Evolutionary conservation across 257 asterid genomes (phyloP).

Genomic region (Cordia subcordata): DNA sequence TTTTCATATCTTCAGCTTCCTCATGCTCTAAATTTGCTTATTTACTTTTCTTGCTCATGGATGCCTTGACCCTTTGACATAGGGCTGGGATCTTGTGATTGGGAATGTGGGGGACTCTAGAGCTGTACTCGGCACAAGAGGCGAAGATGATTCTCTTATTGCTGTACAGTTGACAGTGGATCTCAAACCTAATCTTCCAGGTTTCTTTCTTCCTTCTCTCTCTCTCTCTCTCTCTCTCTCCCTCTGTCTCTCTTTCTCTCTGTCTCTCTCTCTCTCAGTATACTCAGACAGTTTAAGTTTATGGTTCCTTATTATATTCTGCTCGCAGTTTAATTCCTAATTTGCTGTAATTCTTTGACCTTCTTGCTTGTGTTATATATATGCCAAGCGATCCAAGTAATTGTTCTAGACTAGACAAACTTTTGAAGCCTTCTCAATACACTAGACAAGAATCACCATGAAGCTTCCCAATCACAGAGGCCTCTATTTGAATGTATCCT

Average conservation of each 20-base stretch:
- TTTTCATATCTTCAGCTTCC: neutral
- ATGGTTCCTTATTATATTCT: neutral
- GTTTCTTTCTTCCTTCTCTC: constrained; percentile 23
- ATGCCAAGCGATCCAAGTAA: too few relatives aligned
- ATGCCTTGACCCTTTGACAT: constrained; percentile 10
- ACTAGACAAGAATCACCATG: too few relatives aligned
- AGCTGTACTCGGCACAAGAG: constrained; percentile 64
- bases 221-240: neutral
- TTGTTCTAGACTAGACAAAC: too few relatives aligned
- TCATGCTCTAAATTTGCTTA: constrained; percentile 5
- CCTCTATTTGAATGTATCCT: too few relatives aligned
- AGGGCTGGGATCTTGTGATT: constrained; percentile 67
- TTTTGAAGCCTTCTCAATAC: too few relatives aligned
- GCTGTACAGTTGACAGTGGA: constrained; percentile 75
- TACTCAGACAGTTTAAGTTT: too few relatives aligned
- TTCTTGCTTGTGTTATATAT: too few relatives aligned
- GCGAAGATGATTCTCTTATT: constrained; percentile 35
- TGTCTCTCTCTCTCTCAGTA: constrained; percentile 1
- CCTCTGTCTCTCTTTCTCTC: neutral
- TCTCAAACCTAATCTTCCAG: constrained; percentile 75
- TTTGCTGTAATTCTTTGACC: neutral
- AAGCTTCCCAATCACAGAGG: too few relatives aligned
- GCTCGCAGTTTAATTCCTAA: neutral
- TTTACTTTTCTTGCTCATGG: constrained; percentile 1
- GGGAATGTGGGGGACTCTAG: constrained; percentile 79